Base-by-base conservation (phyloP, 2,329 filamentous ascomycete species). In the Diplodia intermedia region DNA sequence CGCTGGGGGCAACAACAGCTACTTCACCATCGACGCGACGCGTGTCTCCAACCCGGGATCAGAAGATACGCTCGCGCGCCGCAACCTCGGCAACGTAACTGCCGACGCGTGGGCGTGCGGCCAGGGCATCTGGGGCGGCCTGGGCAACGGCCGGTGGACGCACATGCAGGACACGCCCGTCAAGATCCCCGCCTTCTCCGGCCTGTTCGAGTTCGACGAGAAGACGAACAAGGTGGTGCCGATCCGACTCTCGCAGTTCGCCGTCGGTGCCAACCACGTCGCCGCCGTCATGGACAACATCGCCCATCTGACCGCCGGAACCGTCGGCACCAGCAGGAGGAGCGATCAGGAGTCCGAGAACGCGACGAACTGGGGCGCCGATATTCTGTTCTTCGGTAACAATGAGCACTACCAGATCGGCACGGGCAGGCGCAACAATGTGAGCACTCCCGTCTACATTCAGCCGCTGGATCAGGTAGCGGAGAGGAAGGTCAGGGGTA, bases 331-430 rank as follows among this genome's bases (percentile, higher is more conserved):
- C 18, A 85, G 85, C 1, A 26, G 31, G 23, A 70, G 63, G 15
- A 40, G 15, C 8, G 65, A 63, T 15, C 70, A 70, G 26, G 69
- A 74, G n/a, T 77, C 76, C 1, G 82, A 87, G 50, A 90, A 91
- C 71, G 91, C 93, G 74, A 92, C 89, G 1, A 94, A 95, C 76
- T 97, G 90, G 88, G 95, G 95, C 60, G 89, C 91, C 4, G 95
- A 98, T 77, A 89, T 94, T 36, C 78, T 98, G 1, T 96, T 92
- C 84, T 99, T 94, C 92, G 95, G 95, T 70, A 93, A 93, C 65
- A 99, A 98, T 75, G 94, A 98, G 81, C 88, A 90, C 77, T 97
- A 91, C 79, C 95, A 99, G 80, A 86, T 99, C 31, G 95, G 95
- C 14, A 97, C 91, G 0, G 94, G 95, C 33, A 96, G 91, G 83